Percentiles rank a stretch among this genome's conserved stretches.
Evolutionary conservation across 202 grass and related monocot species (phyloP).

Genomic region (Schoenoplectus tabernaemontani): DNA sequence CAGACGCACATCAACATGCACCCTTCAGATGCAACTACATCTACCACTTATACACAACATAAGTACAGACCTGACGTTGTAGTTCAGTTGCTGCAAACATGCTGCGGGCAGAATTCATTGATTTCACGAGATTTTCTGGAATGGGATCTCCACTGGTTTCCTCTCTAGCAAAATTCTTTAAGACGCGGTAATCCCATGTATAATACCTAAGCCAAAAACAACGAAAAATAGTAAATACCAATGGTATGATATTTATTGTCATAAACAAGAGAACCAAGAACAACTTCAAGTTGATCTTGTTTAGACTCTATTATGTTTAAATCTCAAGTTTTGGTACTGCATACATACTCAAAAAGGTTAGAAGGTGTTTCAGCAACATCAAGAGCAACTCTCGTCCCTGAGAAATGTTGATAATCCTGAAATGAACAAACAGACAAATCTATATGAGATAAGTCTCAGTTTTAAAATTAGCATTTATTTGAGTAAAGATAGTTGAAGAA

Average conservation of each 20-base stretch:
- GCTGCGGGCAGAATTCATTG: conserved; percentile 66
- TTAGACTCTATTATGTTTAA: neutral
- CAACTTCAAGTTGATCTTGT: neutral
- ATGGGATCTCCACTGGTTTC: conserved; percentile 77
- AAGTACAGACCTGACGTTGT: conserved; percentile 62
- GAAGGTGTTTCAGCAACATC: conserved; percentile 92
- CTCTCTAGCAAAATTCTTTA: conserved; percentile 77
- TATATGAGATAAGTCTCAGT: neutral
- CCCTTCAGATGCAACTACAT: neutral
- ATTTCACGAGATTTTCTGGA: conserved; percentile 72
- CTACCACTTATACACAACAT: neutral
- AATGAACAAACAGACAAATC: conserved; percentile 15
- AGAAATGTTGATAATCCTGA: conserved; percentile 98
- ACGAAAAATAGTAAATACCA: neutral
- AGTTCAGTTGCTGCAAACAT: conserved; percentile 85
- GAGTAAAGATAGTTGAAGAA: neutral
- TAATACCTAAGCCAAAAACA: conserved; percentile 49
- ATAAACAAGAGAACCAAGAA: neutral
- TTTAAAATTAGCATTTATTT: neutral
- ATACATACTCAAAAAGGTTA: conserved; percentile 87
- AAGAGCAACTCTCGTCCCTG: conserved; percentile 89
- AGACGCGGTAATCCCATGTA: conserved; percentile 90
- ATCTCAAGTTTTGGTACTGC: neutral
- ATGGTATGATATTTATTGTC: neutral
- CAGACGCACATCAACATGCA: neutral